These are phyloP conservation scores for Gyrodon lividus DNA, from an alignment of 768 basidiomycete species.

Conservation along the genomic window DNA sequence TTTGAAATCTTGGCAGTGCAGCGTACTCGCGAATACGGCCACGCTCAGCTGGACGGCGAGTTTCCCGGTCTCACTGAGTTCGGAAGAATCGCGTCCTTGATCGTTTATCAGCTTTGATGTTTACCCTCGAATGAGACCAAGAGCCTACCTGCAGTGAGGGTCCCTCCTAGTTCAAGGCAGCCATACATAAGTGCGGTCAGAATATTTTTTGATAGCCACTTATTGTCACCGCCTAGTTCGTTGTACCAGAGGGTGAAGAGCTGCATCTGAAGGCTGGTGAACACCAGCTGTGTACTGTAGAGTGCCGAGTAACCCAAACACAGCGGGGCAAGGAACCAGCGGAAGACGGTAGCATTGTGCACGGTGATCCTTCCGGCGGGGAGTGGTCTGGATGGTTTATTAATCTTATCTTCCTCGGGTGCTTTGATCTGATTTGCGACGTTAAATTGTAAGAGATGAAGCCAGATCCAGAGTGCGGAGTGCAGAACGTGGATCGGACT, in stretches of 20 bases:
- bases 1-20: conserved; percentile 49
- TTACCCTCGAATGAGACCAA: neutral
- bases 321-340: conserved; percentile 34
- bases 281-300: conserved; percentile 32
- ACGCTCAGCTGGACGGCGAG: conserved; percentile 37
- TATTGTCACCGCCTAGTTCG: conserved; percentile 36
- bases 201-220: conserved; percentile 40
- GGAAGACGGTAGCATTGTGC: conserved; percentile 33
- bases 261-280: conserved; percentile 35
- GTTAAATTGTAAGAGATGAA: conserved; percentile 45
- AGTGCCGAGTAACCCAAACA: conserved; percentile 36
- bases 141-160: conserved; percentile 36
- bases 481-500: conserved; percentile 20
- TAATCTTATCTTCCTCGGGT: conserved; percentile 42
- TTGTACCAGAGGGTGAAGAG: conserved; percentile 38
- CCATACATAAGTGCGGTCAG: conserved; percentile 40
- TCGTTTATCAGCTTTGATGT: neutral
- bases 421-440: conserved; percentile 45
- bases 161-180: conserved; percentile 38
- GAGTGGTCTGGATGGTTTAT: conserved; percentile 46
- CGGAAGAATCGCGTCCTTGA: conserved; percentile 23
- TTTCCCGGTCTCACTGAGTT: conserved; percentile 27
- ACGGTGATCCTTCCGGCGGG: conserved; percentile 44
- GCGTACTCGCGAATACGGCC: conserved; percentile 43
- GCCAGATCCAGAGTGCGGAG: conserved; percentile 42